These are phyloP conservation scores for Phytopythium mirpurense DNA, from an alignment of 352 stramenopile genomes.

Conservation along the genomic window DNA sequence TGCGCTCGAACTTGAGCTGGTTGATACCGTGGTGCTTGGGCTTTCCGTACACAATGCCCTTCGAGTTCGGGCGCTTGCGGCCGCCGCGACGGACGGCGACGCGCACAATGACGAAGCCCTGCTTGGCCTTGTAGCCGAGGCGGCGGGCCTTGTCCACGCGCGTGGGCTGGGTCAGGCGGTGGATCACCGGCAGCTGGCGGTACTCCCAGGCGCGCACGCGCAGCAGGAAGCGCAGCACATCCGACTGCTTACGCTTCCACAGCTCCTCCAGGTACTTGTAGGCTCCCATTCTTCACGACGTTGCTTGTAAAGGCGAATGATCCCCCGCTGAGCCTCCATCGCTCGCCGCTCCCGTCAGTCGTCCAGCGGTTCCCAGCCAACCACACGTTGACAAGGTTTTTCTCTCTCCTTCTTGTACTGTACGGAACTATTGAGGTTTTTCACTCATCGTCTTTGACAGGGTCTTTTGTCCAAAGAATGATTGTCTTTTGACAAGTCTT, in stretches of 20 bases:
- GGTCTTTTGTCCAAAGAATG: too few relatives aligned
- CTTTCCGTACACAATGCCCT: constrained; percentile 99
- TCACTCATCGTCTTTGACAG: too few relatives aligned
- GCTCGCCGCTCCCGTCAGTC: constrained; percentile 6
- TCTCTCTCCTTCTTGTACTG: too few relatives aligned
- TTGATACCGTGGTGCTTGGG: constrained; percentile 99
- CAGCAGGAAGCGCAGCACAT: constrained; percentile 99
- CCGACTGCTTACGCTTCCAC: constrained; percentile 99
- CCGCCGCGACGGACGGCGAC: constrained; percentile 97
- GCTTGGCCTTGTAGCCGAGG: constrained; percentile 99
- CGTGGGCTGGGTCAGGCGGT: constrained; percentile 92
- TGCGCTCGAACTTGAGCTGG: constrained; percentile 99
- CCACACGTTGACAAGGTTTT: too few relatives aligned
- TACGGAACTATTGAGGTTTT: too few relatives aligned
- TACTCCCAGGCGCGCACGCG: constrained; percentile 98
- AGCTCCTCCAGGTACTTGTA: constrained; percentile 99
- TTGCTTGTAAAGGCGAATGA: constrained; percentile 44
- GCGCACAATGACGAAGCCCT: constrained; percentile 97
- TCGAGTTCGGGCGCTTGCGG: constrained; percentile 98
- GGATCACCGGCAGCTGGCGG: constrained; percentile 97
- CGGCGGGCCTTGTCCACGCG: constrained; percentile 99
- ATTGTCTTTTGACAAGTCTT: too few relatives aligned
- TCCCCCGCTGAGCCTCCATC: background rate
- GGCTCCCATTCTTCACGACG: constrained; percentile 92
- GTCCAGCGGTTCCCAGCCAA: constrained; percentile 1